Evolutionary conservation across 2,329 filamentous ascomycete species (phyloP).

Genomic region (Ascochyta lentis): DNA sequence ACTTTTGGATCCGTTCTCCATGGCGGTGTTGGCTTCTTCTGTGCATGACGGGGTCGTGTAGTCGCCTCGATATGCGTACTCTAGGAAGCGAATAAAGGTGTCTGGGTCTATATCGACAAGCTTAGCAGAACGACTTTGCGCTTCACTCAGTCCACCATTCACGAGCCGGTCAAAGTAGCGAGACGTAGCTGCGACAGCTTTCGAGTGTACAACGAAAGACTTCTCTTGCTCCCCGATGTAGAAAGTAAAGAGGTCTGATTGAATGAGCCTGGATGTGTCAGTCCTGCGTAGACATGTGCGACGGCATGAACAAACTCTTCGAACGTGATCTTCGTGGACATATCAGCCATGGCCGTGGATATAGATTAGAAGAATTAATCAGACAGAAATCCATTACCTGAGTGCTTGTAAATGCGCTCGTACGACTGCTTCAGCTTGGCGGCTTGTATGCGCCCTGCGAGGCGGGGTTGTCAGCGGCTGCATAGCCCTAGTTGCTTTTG

Average conservation of each 20-base stretch:
- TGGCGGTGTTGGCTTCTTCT: not conserved
- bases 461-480: conserved; percentile 15
- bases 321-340: conserved; percentile 5
- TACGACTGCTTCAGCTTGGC: not conserved
- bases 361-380: not conserved
- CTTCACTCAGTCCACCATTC: conserved; percentile 30
- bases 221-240: conserved; percentile 27
- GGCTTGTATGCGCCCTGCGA: not conserved
- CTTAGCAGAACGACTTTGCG: conserved; percentile 20
- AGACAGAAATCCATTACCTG: not conserved
- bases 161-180: conserved; percentile 27
- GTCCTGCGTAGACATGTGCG: not conserved
- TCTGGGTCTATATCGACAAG: conserved; percentile 25
- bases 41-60: conserved; percentile 27
- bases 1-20: not conserved
- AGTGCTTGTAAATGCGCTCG: not conserved
- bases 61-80: conserved; percentile 35
- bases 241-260: conserved; percentile 36
- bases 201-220: conserved; percentile 26
- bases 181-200: conserved; percentile 28
- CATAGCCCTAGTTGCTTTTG: conserved; percentile 10
- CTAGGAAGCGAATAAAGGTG: conserved; percentile 37
- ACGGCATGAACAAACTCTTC: conserved; percentile 11
- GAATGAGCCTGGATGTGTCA: conserved; percentile 21
- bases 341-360: conserved; percentile 12